Evolutionary conservation across 2,329 filamentous ascomycete species (phyloP).

Genomic region (Claviceps humidiphila): DNA sequence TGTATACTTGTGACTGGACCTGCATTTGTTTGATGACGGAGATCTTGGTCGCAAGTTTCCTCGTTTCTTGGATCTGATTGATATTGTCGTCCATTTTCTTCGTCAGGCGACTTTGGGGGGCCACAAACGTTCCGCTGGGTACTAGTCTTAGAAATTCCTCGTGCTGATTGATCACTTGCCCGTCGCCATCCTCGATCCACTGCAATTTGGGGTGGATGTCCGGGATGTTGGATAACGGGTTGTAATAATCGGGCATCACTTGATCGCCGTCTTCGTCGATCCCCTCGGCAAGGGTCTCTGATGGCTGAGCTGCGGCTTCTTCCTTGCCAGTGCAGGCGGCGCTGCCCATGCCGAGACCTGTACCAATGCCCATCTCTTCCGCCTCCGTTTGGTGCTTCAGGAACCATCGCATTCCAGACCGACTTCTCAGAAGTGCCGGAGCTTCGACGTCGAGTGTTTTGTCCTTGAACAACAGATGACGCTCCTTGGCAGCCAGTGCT

Average conservation of each 20-base stretch:
- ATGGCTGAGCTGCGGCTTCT: constrained; percentile 27
- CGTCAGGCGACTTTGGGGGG: constrained; percentile 60
- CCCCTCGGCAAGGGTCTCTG: constrained; percentile 82
- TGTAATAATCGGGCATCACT: constrained; percentile 88
- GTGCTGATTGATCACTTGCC: constrained; percentile 74
- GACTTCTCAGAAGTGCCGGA: constrained; percentile 71
- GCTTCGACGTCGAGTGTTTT: constrained; percentile 78
- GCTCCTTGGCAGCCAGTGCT: constrained; percentile 71
- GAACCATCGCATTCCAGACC: constrained; percentile 82
- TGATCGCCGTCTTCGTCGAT: constrained; percentile 80
- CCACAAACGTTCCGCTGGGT: constrained; percentile 59
- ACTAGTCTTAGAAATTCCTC: constrained; percentile 75
- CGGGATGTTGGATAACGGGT: constrained; percentile 71
- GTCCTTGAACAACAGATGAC: constrained; percentile 73
- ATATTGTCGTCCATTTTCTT: constrained; percentile 83
- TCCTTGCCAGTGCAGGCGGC: constrained; percentile 30
- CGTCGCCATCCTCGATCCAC: constrained; percentile 84
- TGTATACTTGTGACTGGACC: constrained; percentile 91
- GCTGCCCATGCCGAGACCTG: constrained; percentile 24
- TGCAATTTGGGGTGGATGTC: constrained; percentile 65
- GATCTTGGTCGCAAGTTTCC: constrained; percentile 92
- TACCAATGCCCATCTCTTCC: constrained; percentile 32
- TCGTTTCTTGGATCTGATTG: constrained; percentile 88
- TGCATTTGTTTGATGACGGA: constrained; percentile 99
- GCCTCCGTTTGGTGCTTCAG: constrained; percentile 64